Conservation (phyloP, 2,329 filamentous ascomycete species). For the Chaetomium sp. region DNA sequence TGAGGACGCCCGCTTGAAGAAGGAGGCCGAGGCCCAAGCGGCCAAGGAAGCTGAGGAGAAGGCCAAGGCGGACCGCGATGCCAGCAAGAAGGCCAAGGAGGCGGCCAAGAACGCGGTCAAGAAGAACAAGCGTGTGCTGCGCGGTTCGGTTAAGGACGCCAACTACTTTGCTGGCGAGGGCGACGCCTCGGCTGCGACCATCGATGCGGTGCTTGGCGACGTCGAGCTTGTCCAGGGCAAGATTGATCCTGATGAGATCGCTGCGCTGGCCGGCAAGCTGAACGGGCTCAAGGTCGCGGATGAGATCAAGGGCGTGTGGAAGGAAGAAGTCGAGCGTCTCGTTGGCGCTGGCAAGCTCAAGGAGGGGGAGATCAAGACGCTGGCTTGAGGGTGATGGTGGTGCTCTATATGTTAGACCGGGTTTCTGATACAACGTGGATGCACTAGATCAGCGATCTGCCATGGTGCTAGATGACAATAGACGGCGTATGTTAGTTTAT, state of each 20-base stretch:
- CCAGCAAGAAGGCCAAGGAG: conserved; percentile 94
- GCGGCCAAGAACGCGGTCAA: conserved; percentile 97
- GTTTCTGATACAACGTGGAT: neutral
- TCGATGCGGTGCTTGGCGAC: conserved; percentile 77
- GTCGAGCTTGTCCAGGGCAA: conserved; percentile 82
- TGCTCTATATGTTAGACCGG: neutral
- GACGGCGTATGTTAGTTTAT: neutral
- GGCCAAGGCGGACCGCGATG: conserved; percentile 77
- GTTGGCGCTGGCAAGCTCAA: conserved; percentile 79
- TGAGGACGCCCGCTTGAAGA: conserved; percentile 77
- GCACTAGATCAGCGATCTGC: neutral
- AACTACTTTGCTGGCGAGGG: conserved; percentile 78
- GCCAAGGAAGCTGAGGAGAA: conserved; percentile 79
- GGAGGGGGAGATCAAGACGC: conserved; percentile 69
- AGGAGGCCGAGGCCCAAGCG: conserved; percentile 74
- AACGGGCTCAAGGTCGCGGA: conserved; percentile 69
- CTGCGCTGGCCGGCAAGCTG: conserved; percentile 72
- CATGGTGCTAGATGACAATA: neutral
- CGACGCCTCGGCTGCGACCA: conserved; percentile 65
- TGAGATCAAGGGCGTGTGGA: conserved; percentile 82
- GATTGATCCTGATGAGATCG: conserved; percentile 87
- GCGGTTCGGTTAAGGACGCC: conserved; percentile 89
- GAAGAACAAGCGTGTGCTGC: conserved; percentile 99
- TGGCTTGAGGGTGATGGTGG: conserved; percentile 32
- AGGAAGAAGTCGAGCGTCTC: conserved; percentile 69